Evolutionary conservation across 2,329 filamentous ascomycete species (phyloP).

Genomic region (Fusarium piperis): DNA sequence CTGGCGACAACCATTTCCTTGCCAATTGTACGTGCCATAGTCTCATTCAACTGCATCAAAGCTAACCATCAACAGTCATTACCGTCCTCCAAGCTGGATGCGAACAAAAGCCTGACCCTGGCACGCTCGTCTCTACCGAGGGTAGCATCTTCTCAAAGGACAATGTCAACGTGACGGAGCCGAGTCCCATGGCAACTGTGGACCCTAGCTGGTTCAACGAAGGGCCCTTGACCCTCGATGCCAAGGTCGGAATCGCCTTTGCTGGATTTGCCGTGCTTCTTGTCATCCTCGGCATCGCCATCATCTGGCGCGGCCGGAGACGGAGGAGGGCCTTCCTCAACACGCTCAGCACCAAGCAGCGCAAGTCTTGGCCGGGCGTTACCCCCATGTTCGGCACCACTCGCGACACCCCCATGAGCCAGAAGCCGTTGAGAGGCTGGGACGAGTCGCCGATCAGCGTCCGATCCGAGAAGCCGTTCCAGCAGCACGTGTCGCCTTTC

Average conservation of each 20-base stretch:
- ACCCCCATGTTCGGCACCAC: conserved; percentile 25
- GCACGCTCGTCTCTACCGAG: conserved; percentile 58
- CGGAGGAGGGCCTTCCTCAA: conserved; percentile 62
- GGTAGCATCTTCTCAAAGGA: conserved; percentile 63
- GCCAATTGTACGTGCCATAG: conserved; percentile 60
- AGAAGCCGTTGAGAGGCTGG: conserved; percentile 62
- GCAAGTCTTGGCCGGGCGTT: conserved; percentile 53
- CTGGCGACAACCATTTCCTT: conserved; percentile 52
- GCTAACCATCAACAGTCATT: conserved; percentile 52
- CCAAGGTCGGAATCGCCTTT: conserved; percentile 67
- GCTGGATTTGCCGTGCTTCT: conserved; percentile 61
- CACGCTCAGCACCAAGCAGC: conserved; percentile 55
- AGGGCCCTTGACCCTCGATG: conserved; percentile 61
- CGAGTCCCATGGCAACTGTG: conserved; percentile 54
- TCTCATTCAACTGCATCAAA: not conserved
- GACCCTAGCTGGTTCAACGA: conserved; percentile 52
- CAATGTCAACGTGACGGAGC: conserved; percentile 60
- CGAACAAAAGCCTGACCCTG: conserved; percentile 58
- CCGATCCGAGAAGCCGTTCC: conserved; percentile 51
- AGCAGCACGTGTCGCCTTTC: conserved; percentile 68
- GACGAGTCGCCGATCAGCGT: conserved; percentile 62
- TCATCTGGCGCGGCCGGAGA: conserved; percentile 67
- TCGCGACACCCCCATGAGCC: conserved; percentile 60
- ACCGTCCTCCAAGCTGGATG: conserved; percentile 66
- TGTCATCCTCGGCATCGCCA: conserved; percentile 58